Evolutionary conservation across 108 stramenopile genomes (phyloP), one percentile per base, ranked within the genome.

Genomic region (Cyclotella atomus): DNA sequence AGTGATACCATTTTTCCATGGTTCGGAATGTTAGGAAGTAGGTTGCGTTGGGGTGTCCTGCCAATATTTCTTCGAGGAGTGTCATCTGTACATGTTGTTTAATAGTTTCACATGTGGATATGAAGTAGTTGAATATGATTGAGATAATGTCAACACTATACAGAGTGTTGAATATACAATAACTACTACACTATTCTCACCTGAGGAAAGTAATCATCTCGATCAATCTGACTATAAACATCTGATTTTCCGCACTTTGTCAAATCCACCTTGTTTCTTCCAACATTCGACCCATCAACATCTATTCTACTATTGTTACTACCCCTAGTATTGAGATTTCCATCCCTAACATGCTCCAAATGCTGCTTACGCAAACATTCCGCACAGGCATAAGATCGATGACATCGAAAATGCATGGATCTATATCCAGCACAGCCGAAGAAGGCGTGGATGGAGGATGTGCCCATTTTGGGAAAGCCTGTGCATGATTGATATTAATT

Each of bases 1-100:
- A 55, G 20, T 36, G 65, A 35, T 66, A 75, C 74, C 74, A 75
- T 50, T 34, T 44, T 23, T 67, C 74, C 65, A 67, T 67, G 30
- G 24, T 36, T 2, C 74, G 74, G 28, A 75, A 75, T 4, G 74
- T 75, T 32, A 75, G 35, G 8, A 67, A 16, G 57, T 55, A 75
- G 16, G 74, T 75, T 10, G 74, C 74, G 19, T 75, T 75, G 44
- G 56, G 65, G 28, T 75, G 56, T 25, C 34, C 46, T 9, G 3
- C 4, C 0, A 59, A 29, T 3, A 73, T 27, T 30, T 65, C 63
- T 17, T 73, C 54, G 24, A 73, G 64, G 16, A 65, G 7, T 35
- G 54, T 41, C 15, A 73, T 45, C 61, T 73, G 47, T 7, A 47
- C 46, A 52, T n/a, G n/a, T n/a, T n/a, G n/a, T n/a, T n/a, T n/a